Evolutionary conservation across 371 early-diverging fungal species (phyloP), one percentile per base, ranked within the genome.

Genomic region (Batrachochytrium dendrobatidis): DNA sequence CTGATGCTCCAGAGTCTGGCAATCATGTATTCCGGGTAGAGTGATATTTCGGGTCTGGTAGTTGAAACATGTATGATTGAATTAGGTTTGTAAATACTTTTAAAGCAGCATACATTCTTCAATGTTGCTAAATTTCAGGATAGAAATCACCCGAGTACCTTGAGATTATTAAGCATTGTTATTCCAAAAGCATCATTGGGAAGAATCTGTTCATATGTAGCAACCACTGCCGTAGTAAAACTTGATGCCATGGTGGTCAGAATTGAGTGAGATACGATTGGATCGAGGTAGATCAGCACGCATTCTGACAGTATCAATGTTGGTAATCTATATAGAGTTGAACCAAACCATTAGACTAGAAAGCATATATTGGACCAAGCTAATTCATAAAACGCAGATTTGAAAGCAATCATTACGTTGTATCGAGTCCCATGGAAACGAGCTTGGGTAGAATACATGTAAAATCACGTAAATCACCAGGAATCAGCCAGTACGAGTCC

Each of bases 291-390:
- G 10, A 95, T 86, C 52, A 95, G 70, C 15, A 92, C 92, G 56
- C 95, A 95, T 70, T 96, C 97, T 34, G 95, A 89, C 5, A 96
- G 59, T 60, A 91, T 86, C 46, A 96, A 65, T 0, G 95, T 96
- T 0, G 95, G 94, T 3, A 74, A 59, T 33, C 86, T 88, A 34
- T 1, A 18, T n/a, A n/a, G n/a, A n/a, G n/a, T n/a, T n/a, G n/a
- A n/a, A n/a, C n/a, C n/a, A n/a, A n/a, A n/a, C n/a, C 22, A 33
- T 24, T 22, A 24, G 18, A 35, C 15, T 0, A 35, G 22, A 29
- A 55, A 17, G 49, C 5, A 2, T 18, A 32, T 30, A 2, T 2
- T 22, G 50, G 25, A 44, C n/a, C 26, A 24, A 15, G 0, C 20
- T 0, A 17, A 56, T 22, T 15, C 57, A 7, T 26, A 8, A 17